A percentile compares a stretch with the other conserved stretches of the same genome.
These are phyloP conservation scores for Babesia bigemina DNA, from an alignment of 169 alveolate species.

Conservation along the genomic window DNA sequence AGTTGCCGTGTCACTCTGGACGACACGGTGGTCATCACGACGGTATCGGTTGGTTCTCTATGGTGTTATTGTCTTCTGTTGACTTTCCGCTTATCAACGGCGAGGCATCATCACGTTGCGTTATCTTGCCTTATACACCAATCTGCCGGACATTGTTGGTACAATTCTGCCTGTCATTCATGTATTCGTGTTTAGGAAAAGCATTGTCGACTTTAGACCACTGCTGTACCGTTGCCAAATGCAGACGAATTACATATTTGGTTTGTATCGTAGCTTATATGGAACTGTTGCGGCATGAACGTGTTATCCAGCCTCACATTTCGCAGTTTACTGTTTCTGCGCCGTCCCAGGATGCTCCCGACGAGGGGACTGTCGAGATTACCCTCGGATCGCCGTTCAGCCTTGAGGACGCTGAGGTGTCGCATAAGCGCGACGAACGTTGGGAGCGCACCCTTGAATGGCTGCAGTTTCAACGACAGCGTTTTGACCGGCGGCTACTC, in stretches of 20 bases:
- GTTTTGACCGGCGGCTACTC: conserved; percentile 58
- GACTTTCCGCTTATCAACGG: too few species aligned
- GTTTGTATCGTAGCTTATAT: too few species aligned
- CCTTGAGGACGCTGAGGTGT: conserved; percentile 52
- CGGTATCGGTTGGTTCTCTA: conserved; percentile 39
- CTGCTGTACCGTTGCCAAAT: too few species aligned
- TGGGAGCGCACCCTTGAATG: conserved; percentile 55
- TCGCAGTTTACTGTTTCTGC: conserved; percentile 46
- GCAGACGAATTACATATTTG: too few species aligned
- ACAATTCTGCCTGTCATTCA: too few species aligned
- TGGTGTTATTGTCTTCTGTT: not conserved
- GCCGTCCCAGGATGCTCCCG: conserved; percentile 40
- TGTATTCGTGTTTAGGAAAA: too few species aligned
- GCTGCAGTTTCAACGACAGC: conserved; percentile 56
- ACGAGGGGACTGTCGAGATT: conserved; percentile 55
- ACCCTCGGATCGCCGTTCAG: conserved; percentile 41
- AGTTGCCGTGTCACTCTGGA: conserved; percentile 52
- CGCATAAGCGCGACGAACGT: conserved; percentile 63
- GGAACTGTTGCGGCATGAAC: too few species aligned
- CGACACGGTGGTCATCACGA: conserved; percentile 57
- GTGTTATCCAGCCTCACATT: not conserved
- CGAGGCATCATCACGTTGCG: too few species aligned
- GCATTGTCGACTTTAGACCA: too few species aligned
- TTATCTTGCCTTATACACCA: too few species aligned
- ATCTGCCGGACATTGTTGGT: too few species aligned